These are phyloP conservation scores for Fagus crenata DNA, from an alignment of 306 rosid species.

Conservation along the genomic window DNA sequence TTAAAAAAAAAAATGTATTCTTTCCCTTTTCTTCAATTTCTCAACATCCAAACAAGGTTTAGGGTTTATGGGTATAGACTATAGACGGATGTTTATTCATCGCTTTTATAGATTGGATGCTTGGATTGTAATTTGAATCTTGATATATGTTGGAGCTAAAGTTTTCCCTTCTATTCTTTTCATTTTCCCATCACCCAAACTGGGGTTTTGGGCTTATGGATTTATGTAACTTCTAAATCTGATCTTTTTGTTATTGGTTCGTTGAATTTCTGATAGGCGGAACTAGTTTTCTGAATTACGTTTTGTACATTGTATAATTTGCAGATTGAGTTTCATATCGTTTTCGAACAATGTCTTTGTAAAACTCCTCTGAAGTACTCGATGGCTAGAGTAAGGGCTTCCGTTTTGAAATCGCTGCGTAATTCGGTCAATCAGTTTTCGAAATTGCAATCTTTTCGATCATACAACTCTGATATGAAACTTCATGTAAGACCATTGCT, in stretches of 20 bases:
- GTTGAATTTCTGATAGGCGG: slow-evolving; percentile 8
- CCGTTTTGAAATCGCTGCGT: slow-evolving; percentile 35
- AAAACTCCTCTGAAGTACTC: slow-evolving; percentile 21
- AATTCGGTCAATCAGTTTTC: slow-evolving; percentile 33
- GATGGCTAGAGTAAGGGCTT: slow-evolving; percentile 57
- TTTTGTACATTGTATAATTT: slow-evolving; percentile 27
- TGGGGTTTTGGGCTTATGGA: slow-evolving; percentile 21
- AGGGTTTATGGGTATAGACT: neutral
- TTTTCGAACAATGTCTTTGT: slow-evolving; percentile 17
- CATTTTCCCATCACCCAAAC: slow-evolving; percentile 9
- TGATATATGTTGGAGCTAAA: neutral
- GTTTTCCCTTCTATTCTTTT: neutral
- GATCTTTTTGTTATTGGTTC: slow-evolving; percentile 21
- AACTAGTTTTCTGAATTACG: slow-evolving; percentile 10
- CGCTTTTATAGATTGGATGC: neutral
- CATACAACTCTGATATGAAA: slow-evolving; percentile 26
- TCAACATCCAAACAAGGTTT: neutral
- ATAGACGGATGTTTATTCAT: neutral
- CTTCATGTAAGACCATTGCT: slow-evolving; percentile 33
- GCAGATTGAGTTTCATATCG: slow-evolving; percentile 36
- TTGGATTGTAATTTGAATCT: neutral
- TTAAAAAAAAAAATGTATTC: no score
- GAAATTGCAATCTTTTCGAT: slow-evolving; percentile 29
- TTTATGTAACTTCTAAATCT: neutral
- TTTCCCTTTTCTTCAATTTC: neutral